Evolutionary conservation across 805 yeast species (phyloP), one percentile per base, ranked within the genome.

Genomic region (Teunomyces atbi): DNA sequence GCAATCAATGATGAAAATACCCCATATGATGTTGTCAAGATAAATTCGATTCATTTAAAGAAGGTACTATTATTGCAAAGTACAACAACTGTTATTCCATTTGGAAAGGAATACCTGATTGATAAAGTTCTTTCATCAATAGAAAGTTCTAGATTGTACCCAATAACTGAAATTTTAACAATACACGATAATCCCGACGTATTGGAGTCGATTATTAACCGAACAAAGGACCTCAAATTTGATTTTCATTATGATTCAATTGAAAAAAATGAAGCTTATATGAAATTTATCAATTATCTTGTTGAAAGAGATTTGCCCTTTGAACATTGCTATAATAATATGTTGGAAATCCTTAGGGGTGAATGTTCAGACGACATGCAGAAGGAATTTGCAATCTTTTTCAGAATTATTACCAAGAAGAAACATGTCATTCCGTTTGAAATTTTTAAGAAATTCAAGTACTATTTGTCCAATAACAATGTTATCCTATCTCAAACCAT

Each of bases 401-500:
- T 67, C 7, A 13, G 29, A 8, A 18, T 35, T 8, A 30, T 59
- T 6, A 29, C 41, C 2, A 19, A 58, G 5, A 26, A 39, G 3
- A 11, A 44, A 3, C 5, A n/a, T 18, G 12, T 20, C n/a, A 30
- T 52, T 10, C 45, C 53, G 5, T 35, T 33, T 6, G 50, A 41
- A 4, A 53, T 52, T 36, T 54, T 55, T 44, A 45, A 56, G 0
- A 67, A 63, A 40, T 65, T 79, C 59, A 19, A 69, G 1, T 55
- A 65, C 37, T 71, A 68, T 46, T 65, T 78, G 43, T 64, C 56
- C 40, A 63, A 60, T 42, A 73, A 72, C 6, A 77, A 76, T 45
- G 21, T 56, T 16, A 59, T 64, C 20, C 59, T 75, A 10, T 66
- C 80, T 1, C 49, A 59, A 8, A 59, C 73, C 7, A 60, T 79